A percentile compares a stretch with the other conserved stretches of the same genome.
These are phyloP conservation scores for Amylocystis lapponica DNA, from an alignment of 768 basidiomycete genomes.

Conservation along the genomic window DNA sequence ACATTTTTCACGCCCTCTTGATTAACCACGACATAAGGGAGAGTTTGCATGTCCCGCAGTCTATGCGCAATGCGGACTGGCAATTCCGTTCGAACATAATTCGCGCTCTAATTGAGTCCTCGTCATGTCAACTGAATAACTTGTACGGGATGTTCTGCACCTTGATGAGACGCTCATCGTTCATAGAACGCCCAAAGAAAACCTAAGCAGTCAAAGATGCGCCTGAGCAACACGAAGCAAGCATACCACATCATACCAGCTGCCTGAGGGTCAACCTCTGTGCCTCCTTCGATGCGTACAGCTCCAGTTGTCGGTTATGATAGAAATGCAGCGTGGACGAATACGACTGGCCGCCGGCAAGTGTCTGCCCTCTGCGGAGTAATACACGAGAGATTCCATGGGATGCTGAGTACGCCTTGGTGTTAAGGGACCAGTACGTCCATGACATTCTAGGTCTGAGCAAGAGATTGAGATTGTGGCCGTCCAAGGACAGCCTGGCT, in stretches of 20 bases:
- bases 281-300: slow-evolving; percentile 71
- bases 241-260: slow-evolving; percentile 61
- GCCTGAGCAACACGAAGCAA: neutral
- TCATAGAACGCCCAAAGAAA: slow-evolving; percentile 83
- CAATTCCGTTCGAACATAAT: slow-evolving; percentile 85
- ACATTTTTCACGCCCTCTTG: slow-evolving; percentile 80
- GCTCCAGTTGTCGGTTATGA: slow-evolving; percentile 75
- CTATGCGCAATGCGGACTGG: slow-evolving; percentile 87
- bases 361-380: too few relatives aligned
- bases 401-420: too few relatives aligned
- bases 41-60: slow-evolving; percentile 76
- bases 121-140: neutral
- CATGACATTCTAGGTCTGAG: too few relatives aligned
- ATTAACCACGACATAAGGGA: slow-evolving; percentile 84
- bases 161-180: slow-evolving; percentile 71
- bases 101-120: slow-evolving; percentile 57
- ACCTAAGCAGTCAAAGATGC: slow-evolving; percentile 39
- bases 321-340: slow-evolving; percentile 48
- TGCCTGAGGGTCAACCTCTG: slow-evolving; percentile 73
- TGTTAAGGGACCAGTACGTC: too few relatives aligned
- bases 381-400: too few relatives aligned
- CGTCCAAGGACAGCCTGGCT: too few relatives aligned
- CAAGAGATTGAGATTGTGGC: too few relatives aligned
- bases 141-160: slow-evolving; percentile 24
- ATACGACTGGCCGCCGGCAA: neutral